Evolutionary conservation across 495 filamentous ascomycete genomes (phyloP).

Genomic region (Penicillium canescens): DNA sequence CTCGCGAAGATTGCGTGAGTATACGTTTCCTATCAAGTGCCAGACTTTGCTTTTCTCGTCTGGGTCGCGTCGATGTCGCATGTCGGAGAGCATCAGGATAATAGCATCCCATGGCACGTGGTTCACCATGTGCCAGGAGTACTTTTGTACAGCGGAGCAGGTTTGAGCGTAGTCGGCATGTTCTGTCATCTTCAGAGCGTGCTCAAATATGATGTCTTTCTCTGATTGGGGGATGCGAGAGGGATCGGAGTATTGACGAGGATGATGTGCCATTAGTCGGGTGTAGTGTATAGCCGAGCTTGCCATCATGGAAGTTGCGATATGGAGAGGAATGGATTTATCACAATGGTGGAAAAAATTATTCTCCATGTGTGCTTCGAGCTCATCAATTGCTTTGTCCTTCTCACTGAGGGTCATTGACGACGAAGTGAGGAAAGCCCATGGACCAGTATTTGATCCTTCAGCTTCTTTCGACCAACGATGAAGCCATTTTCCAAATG

Average conservation of each 20-base stretch:
- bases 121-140: slow-evolving; percentile 36
- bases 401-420: slow-evolving; percentile 47
- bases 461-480: slow-evolving; percentile 24
- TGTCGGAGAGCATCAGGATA: slow-evolving; percentile 41
- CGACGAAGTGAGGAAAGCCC: slow-evolving; percentile 29
- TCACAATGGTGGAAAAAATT: slow-evolving; percentile 60
- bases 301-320: slow-evolving; percentile 50
- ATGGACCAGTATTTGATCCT: slow-evolving; percentile 28
- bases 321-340: slow-evolving; percentile 59
- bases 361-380: slow-evolving; percentile 34
- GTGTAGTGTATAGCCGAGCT: slow-evolving; percentile 34
- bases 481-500: slow-evolving; percentile 44
- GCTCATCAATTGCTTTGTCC: slow-evolving; percentile 40
- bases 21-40: slow-evolving; percentile 32
- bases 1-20: slow-evolving; percentile 24
- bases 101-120: slow-evolving; percentile 45
- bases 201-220: slow-evolving; percentile 38
- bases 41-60: slow-evolving; percentile 34
- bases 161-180: slow-evolving; percentile 29
- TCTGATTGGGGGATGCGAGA: slow-evolving; percentile 31
- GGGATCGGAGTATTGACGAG: slow-evolving; percentile 37
- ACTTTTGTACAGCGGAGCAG: slow-evolving; percentile 26
- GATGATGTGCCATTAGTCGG: slow-evolving; percentile 41
- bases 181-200: slow-evolving; percentile 38
- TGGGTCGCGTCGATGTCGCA: slow-evolving; percentile 30